Conservation (phyloP, 148 eudicot genomes). For the Vaccinium darrowii region DNA sequence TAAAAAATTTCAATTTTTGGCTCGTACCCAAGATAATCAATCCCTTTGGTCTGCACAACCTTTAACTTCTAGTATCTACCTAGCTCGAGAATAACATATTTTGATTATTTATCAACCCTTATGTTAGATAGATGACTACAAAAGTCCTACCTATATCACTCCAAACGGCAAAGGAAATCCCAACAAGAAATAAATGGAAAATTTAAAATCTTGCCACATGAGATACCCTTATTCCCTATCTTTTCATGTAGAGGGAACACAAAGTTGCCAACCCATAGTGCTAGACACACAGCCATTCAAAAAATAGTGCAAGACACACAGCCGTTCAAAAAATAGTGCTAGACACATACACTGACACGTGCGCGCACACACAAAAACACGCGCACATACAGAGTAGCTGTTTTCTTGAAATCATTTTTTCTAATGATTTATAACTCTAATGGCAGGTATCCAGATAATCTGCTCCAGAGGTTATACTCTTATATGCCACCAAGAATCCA, state of each 20-base stretch:
- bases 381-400: not conserved
- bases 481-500: not conserved
- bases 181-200: not conserved
- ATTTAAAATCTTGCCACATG: not conserved
- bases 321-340: no score
- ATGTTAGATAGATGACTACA: not conserved
- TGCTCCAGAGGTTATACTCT: not conserved
- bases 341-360: no score
- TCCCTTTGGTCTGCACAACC: no score
- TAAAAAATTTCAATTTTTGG: not conserved
- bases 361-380: no score
- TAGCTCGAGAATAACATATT: no score
- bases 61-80: no score
- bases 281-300: not conserved
- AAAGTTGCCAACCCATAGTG: not conserved
- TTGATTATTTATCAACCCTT: not conserved
- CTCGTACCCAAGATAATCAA: no score
- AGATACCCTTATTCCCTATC: not conserved
- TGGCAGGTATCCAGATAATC: not conserved
- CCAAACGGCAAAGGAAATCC: not conserved
- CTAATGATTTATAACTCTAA: not conserved
- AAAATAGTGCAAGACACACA: not conserved
- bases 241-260: not conserved
- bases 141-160: not conserved
- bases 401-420: not conserved